Percentiles rank a stretch among this genome's conserved stretches.
Evolutionary conservation across 2,329 filamentous ascomycete genomes (phyloP).

Genomic region (Fusarium drepaniforme): DNA sequence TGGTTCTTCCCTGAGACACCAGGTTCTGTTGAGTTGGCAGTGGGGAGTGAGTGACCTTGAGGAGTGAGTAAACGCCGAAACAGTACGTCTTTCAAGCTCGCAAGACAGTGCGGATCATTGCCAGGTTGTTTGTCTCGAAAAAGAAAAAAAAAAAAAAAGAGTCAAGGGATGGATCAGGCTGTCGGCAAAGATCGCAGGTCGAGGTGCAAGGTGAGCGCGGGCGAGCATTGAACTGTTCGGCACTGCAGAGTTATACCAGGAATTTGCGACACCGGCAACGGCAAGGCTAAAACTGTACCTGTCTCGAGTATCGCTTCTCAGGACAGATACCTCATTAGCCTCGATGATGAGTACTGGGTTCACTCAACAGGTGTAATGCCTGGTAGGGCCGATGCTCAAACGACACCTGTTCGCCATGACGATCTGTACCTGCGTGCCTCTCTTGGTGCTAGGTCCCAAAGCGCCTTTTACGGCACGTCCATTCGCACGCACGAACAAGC

Average conservation of each 20-base stretch:
- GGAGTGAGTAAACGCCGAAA: neutral
- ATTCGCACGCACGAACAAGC: neutral
- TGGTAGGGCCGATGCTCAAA: neutral
- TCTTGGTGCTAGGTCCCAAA: neutral
- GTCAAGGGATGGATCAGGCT: neutral
- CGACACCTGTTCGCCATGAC: neutral
- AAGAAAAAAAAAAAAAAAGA: no score
- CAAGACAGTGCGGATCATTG: neutral
- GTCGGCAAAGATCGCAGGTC: neutral
- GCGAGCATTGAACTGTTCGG: neutral
- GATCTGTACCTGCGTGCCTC: neutral
- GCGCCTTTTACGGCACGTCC: neutral
- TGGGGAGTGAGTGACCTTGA: neutral
- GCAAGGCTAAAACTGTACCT: neutral
- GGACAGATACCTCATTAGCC: neutral
- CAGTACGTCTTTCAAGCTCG: neutral
- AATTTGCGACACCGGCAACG: neutral
- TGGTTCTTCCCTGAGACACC: conserved; percentile 2
- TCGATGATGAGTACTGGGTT: neutral
- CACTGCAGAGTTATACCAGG: neutral
- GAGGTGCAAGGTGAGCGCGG: neutral
- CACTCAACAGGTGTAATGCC: neutral
- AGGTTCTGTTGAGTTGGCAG: neutral
- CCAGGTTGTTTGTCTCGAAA: neutral
- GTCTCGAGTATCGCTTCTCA: neutral